Conservation (phyloP, 495 filamentous ascomycete genomes). For the Tuber melanosporum region DNA sequence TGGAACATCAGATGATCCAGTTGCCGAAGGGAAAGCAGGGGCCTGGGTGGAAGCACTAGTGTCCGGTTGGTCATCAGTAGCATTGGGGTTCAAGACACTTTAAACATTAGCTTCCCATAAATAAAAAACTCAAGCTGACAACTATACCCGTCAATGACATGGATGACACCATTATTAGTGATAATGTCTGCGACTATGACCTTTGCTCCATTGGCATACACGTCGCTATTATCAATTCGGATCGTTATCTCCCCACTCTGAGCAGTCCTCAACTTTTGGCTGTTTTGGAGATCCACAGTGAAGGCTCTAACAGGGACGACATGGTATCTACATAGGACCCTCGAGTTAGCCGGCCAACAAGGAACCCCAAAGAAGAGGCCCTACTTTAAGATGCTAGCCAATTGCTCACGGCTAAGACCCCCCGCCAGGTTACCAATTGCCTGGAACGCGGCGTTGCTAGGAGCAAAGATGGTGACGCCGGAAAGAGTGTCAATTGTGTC, state of each 20-base stretch:
- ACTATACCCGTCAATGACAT: conserved; percentile 55
- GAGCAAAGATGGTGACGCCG: conserved; percentile 61
- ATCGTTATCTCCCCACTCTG: conserved; percentile 51
- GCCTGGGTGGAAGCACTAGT: conserved; percentile 46
- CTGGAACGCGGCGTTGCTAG: conserved; percentile 56
- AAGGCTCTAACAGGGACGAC: conserved; percentile 54
- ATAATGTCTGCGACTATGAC: conserved; percentile 57
- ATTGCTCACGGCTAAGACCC: conserved; percentile 47
- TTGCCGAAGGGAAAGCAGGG: conserved; percentile 52
- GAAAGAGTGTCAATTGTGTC: conserved; percentile 43
- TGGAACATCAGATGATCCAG: conserved; percentile 44
- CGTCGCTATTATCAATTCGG: conserved; percentile 45
- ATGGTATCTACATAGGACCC: conserved; percentile 47
- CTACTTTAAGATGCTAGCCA: conserved; percentile 48
- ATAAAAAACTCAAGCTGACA: neutral
- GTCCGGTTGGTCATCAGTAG: conserved; percentile 47
- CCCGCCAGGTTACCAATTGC: conserved; percentile 51
- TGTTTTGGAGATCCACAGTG: conserved; percentile 46
- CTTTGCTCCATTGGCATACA: conserved; percentile 49
- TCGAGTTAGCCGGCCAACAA: neutral
- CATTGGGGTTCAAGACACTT: conserved; percentile 58
- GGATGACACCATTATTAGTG: conserved; percentile 60
- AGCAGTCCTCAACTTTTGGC: conserved; percentile 46
- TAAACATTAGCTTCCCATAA: conserved; percentile 4
- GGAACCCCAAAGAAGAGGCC: neutral